Evolutionary conservation across 495 filamentous ascomycete genomes (phyloP), one percentile per base, ranked within the genome.

Genomic region (Aspergillus biplanus): DNA sequence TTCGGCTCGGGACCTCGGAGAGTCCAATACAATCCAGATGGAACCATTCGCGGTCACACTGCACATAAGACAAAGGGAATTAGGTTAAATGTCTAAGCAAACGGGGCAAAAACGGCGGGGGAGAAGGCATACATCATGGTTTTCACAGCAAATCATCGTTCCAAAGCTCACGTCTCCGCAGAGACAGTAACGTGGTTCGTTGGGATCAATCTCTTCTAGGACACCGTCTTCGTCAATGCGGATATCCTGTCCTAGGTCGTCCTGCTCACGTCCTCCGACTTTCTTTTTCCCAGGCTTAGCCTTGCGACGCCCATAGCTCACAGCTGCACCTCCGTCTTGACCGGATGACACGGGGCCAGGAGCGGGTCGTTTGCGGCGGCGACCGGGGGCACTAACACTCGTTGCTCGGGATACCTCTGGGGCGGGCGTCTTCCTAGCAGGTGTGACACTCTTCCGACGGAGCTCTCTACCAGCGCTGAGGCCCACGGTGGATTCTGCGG

Each of bases 91-190:
- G 21, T 27, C 21, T 27, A 59, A 59, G 59, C 46, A 52, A 31
- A 63, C 21, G 21, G 21, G 21, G 21, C 2, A 27, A 27, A 27
- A 27, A 27, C 21, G 21, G 21, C 2, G 21, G 21, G 21, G 33
- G 63, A 13, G 65, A 53, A 62, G 64, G 83, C 92, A 86, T 82
- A 97, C 93, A 81, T 96, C 87, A 58, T 80, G 77, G 69, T 96
- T 96, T 68, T 98, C 95, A 69, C 95, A 99, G 67, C 88, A 88
- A 70, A 99, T 93, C 95, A 99, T 99, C 32, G 86, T 89, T 55
- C 95, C 95, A 72, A 88, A 97, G 71, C 92, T 96, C 47, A 98
- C 92, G 59, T 94, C 85, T 61, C 92, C 89, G 75, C 95, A 99
- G 12, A 95, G 72, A 74, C 95, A 99, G 73, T 97, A 99, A 55